Evolutionary conservation across 108 stramenopile species (phyloP), one percentile per base, ranked within the genome.

Genomic region (Seminavis robusta): DNA sequence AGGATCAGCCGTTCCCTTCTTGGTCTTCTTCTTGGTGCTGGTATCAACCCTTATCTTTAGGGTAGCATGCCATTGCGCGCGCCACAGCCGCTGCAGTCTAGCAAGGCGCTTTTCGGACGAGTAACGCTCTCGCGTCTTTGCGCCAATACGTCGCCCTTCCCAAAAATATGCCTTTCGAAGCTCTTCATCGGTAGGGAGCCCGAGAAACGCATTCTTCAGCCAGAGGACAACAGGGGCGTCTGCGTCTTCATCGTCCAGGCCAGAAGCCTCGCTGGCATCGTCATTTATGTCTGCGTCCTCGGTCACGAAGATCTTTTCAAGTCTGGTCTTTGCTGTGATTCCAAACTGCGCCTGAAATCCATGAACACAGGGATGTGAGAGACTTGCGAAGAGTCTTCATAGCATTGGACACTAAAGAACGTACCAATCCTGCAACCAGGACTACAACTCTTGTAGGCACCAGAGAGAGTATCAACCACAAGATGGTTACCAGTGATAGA

Each of bases 131-230:
- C 70, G 52, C 43, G 81, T 78, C 7, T 46, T 50, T 46, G 79
- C 71, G 11, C 80, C 75, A 19, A 63, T 43, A 29, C 84, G 61
- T 3, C 69, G 55, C 29, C 64, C 75, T 53, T 94, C 86, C 88
- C 88, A 94, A 52, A 85, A 94, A 51, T 88, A 90, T 21, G 83
- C 63, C 42, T 73, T 65, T 0, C 88, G 69, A 17, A 94, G 57
- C 49, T 94, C 92, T 69, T 94, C 92, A 37, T 80, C 76, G 0
- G 86, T 94, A 9, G 92, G 92, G 7, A 94, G 57, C 20, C 77
- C 74, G 0, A 69, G 62, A 34, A 94, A 62, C 19, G 83, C 73
- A 61, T 94, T 94, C 8, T 19, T 67, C 39, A 77, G 62, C 62
- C 62, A 74, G 23, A 39, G 71, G 59, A 23, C 68, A 53, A 70